Evolutionary conservation across 495 filamentous ascomycete species (phyloP), one percentile per base, ranked within the genome.

Genomic region (Penicillium canescens): DNA sequence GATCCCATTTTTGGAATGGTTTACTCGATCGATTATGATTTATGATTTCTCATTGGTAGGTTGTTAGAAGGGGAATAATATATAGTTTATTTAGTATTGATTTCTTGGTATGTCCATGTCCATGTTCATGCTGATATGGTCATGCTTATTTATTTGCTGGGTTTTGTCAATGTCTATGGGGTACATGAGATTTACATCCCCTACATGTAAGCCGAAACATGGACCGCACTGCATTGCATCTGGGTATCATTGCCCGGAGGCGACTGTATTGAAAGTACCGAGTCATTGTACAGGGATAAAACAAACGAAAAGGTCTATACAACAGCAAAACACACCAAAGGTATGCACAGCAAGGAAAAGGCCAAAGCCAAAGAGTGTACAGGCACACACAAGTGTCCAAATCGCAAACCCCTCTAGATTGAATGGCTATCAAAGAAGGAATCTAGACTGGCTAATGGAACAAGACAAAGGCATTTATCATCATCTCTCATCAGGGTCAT

Each of bases 401-500:
- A 65, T 60, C 58, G 37, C 57, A 54, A 66, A 56, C 46, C 57
- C 47, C 55, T 66, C 62, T 66, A 66, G 57, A 75, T 71, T 69
- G 49, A 60, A 67, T 68, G 31, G 61, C 66, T 71, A 74, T 69
- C 63, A 49, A 59, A 65, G 65, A 65, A 57, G 62, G 68, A 62
- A 63, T 68, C 70, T 63, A 64, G 64, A 71, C 58, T 67, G 71
- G 68, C 70, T 73, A 74, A 72, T 68, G 56, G 57, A 71, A 66
- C 63, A 67, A 56, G 50, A 61, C 46, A 69, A 68, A 70, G 64
- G 71, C 71, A 73, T 76, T 70, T 74, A 71, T 78, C 73, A 75
- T 78, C 75, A 78, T 78, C 75, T 73, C 73, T 78, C 75, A 78
- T 78, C 74, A 78, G 62, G 72, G 73, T 77, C 73, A 65, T 78